Conservation (phyloP, 2,329 filamentous ascomycete species). For the Sporothrix pseudoabietina region DNA sequence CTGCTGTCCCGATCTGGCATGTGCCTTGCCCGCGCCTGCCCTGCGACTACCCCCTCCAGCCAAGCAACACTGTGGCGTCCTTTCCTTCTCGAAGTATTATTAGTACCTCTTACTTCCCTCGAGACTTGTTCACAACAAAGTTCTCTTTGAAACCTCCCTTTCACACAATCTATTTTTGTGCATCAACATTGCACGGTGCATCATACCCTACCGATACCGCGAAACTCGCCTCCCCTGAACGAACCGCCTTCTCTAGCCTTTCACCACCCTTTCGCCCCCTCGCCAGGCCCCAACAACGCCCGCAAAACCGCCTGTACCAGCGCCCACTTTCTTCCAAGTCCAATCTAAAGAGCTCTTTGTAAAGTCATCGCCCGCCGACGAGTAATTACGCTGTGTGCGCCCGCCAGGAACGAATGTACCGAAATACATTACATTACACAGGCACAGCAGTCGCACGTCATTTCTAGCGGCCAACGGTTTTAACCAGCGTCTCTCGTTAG, state of each 20-base stretch:
- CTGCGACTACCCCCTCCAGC: background rate
- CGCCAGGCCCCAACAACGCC: background rate
- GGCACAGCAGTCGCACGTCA: conserved; percentile 10
- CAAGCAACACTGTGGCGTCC: conserved; percentile 4
- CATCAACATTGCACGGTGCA: conserved; percentile 1
- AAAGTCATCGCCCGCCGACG: conserved; percentile 7
- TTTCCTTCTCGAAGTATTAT: conserved; percentile 18
- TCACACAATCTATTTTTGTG: conserved; percentile 11
- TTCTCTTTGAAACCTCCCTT: background rate
- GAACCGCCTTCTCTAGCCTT: background rate
- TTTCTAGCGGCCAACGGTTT: conserved; percentile 8
- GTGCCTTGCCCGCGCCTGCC: conserved; percentile 25
- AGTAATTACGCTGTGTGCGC: background rate
- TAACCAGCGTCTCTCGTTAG: background rate
- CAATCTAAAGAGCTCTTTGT: background rate
- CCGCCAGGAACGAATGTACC: conserved; percentile 25
- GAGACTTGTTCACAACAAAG: background rate
- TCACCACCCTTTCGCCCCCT: background rate
- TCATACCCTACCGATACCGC: background rate
- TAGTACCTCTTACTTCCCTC: conserved; percentile 14
- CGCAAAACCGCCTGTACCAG: background rate
- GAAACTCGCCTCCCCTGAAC: conserved; percentile 13
- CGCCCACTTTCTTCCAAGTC: background rate
- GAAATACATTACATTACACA: conserved; percentile 10
- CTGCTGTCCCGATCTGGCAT: conserved; percentile 26